Evolutionary conservation across 495 filamentous ascomycete genomes (phyloP), one percentile per base, ranked within the genome.

Genomic region (Staphylotrichum tortipilum): DNA sequence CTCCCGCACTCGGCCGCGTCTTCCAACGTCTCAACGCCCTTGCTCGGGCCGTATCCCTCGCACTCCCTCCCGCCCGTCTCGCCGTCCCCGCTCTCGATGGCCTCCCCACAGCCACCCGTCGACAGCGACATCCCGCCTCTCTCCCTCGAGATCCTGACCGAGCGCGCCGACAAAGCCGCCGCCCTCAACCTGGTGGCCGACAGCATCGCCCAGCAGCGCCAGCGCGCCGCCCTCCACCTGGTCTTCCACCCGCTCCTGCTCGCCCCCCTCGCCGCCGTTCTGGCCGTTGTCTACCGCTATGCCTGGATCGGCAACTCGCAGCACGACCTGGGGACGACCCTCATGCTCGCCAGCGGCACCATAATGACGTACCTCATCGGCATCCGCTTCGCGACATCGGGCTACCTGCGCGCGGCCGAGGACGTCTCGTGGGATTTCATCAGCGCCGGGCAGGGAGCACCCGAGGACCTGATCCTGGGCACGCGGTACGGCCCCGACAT

Each of bases 121-220:
- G 60, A 59, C 44, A 46, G 52, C 17, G 65, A 72, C 44, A 57
- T 70, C 41, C 71, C 71, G 11, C 66, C 70, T 2, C 55, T 73
- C 18, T 66, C 69, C 10, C 57, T 74, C 28, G 55, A 64, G 31
- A 23, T 65, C 22, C 56, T 73, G 23, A 61, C 57, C 28, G 36
- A 23, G 10, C 59, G 65, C 36, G 19, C 52, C 18, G 68, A 73
- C 34, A 75, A 71, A 47, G 56, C 64, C 44, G 67, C 66, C 40
- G 71, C 69, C 11, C 55, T 75, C 31, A 60, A 63, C 18, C 60
- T 74, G 19, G 57, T 75, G 3, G 68, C 71, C 36, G 72, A 74
- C 56, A 67, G 62, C 54, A 67, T 75, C 30, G 67, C 66, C 44
- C 71, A 75, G 54, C 70, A 74, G 56, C 68, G 70, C 23, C 71